Evolutionary conservation across 2,329 filamentous ascomycete genomes (phyloP).

Genomic region (Monosporascus sp.): DNA sequence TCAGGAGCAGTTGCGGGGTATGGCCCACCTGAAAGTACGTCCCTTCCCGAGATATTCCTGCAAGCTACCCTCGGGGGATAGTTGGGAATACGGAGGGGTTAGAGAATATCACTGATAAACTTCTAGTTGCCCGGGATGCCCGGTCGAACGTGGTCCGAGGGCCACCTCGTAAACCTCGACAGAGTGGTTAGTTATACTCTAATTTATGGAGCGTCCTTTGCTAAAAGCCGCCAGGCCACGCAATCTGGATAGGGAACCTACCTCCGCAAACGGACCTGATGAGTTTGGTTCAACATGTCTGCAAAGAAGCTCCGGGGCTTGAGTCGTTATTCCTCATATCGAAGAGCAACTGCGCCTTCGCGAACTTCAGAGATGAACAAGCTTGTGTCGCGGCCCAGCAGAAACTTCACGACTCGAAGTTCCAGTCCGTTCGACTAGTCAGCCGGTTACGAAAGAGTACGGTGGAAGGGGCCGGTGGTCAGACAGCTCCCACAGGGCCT

Average conservation of each 20-base stretch:
- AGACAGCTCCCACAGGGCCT: slow-evolving; percentile 51
- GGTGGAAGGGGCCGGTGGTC: slow-evolving; percentile 33
- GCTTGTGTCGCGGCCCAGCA: slow-evolving; percentile 72
- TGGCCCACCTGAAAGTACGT: slow-evolving; percentile 22
- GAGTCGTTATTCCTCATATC: slow-evolving; percentile 92
- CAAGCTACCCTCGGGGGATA: background rate
- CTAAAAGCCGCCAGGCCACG: slow-evolving; percentile 56
- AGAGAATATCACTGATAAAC: slow-evolving; percentile 1
- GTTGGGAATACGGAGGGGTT: background rate
- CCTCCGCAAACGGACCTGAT: slow-evolving; percentile 77
- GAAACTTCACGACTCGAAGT: slow-evolving; percentile 84
- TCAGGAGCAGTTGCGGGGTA: slow-evolving; percentile 7
- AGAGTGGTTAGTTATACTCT: slow-evolving; percentile 47
- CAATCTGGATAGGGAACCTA: slow-evolving; percentile 93
- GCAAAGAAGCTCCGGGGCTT: slow-evolving; percentile 68
- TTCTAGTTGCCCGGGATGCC: slow-evolving; percentile 24
- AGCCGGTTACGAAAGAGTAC: slow-evolving; percentile 66
- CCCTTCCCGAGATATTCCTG: background rate
- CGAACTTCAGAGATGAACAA: slow-evolving; percentile 82
- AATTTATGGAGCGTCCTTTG: slow-evolving; percentile 7
- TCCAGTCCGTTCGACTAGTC: slow-evolving; percentile 78
- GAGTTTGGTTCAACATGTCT: slow-evolving; percentile 86
- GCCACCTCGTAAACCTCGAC: slow-evolving; percentile 51
- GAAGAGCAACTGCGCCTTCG: slow-evolving; percentile 95
- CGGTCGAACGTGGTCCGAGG: slow-evolving; percentile 43